Evolutionary conservation across 176 grass and related monocot species (phyloP).

Genomic region (Cenchrus fungigraminus): DNA sequence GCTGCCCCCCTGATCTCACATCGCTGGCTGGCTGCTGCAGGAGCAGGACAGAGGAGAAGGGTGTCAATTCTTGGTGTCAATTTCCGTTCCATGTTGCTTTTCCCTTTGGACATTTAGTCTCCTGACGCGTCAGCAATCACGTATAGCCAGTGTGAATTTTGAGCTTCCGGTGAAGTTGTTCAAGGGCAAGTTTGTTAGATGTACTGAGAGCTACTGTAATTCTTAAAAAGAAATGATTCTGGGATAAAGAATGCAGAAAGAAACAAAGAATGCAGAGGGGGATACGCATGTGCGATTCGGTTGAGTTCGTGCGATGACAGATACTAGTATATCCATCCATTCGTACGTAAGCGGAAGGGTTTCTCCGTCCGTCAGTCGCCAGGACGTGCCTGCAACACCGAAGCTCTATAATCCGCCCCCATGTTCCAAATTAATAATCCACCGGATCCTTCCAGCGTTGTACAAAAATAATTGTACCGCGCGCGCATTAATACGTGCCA

Average conservation of each 20-base stretch:
- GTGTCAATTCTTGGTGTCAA: not conserved
- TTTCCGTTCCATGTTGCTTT: not conserved
- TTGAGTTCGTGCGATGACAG: not conserved
- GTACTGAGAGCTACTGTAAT: no score
- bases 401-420: not conserved
- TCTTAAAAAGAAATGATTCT: no score
- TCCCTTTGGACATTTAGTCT: not conserved
- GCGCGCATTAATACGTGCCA: not conserved
- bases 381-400: constrained; percentile 3
- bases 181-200: no score
- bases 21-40: not conserved
- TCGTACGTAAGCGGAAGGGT: not conserved
- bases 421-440: not conserved
- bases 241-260: not conserved
- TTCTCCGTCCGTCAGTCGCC: not conserved
- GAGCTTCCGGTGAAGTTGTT: no score
- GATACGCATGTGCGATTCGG: not conserved
- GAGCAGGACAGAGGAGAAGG: not conserved
- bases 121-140: not conserved
- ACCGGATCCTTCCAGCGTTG: not conserved
- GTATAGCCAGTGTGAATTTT: not conserved
- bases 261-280: no score
- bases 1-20: not conserved
- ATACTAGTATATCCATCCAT: not conserved
- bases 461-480: not conserved